A percentile compares a stretch with the other conserved stretches of the same genome.
phyloP scores from a whole-genome alignment of 768 basidiomycete genomes.

The Udeniomyces megalosporus region DNA sequence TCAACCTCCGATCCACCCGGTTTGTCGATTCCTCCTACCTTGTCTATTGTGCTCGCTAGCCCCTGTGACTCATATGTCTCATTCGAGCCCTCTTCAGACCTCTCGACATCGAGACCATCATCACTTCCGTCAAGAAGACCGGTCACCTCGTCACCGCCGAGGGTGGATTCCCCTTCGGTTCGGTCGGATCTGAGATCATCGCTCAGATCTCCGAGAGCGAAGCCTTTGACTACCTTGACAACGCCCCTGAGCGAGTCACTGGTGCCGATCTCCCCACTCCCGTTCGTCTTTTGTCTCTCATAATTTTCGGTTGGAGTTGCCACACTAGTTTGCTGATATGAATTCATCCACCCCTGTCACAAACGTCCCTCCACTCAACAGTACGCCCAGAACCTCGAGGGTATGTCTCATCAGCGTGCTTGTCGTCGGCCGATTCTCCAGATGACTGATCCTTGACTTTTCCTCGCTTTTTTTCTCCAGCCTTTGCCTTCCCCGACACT shows the following conservation, averaged over 20 bases:
- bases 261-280: slow-evolving; percentile 97
- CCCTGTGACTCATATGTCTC: background rate
- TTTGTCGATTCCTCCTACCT: background rate
- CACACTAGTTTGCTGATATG: background rate
- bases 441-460: slow-evolving; percentile 1
- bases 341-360: background rate
- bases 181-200: slow-evolving; percentile 95
- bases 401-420: background rate
- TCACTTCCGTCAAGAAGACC: slow-evolving; percentile 91
- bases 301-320: no score
- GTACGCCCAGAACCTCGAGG: slow-evolving; percentile 16
- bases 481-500: slow-evolving; percentile 85
- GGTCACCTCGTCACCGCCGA: slow-evolving; percentile 88
- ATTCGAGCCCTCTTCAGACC: slow-evolving; percentile 53
- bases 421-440: background rate
- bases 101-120: slow-evolving; percentile 94
- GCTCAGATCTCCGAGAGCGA: slow-evolving; percentile 96
- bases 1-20: slow-evolving; percentile 56
- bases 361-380: background rate
- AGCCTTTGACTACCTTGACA: slow-evolving; percentile 96
- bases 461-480: slow-evolving; percentile 31
- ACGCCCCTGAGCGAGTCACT: slow-evolving; percentile 91
- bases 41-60: background rate
- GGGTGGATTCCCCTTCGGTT: slow-evolving; percentile 96
- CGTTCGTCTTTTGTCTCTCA: slow-evolving; percentile 35